phyloP scores from a whole-genome alignment of 2,329 filamentous ascomycete genomes.

The Claviceps quebecensis region DNA sequence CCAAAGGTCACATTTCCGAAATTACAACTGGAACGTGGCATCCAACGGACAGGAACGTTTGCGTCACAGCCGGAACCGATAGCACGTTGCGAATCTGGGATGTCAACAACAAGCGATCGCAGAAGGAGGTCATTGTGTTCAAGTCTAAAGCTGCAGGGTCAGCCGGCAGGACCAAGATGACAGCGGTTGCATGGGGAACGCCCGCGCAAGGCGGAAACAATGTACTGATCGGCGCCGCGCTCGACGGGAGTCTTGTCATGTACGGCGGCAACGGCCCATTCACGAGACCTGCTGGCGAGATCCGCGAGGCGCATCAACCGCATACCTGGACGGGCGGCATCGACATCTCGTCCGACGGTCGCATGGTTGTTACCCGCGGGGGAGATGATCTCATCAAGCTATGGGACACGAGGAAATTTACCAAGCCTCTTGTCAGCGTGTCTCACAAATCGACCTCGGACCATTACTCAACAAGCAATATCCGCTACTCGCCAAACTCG shows the following conservation, averaged over 20 bases:
- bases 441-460: constrained; percentile 70
- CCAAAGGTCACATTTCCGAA: constrained; percentile 90
- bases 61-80: constrained; percentile 84
- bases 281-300: constrained; percentile 65
- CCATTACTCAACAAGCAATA: constrained; percentile 73
- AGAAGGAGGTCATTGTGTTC: constrained; percentile 90
- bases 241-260: constrained; percentile 85
- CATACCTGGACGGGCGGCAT: constrained; percentile 87
- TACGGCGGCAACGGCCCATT: constrained; percentile 84
- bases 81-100: constrained; percentile 97
- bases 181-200: constrained; percentile 74
- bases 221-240: constrained; percentile 64
- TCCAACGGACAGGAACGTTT: constrained; percentile 69
- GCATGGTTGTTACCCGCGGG: constrained; percentile 79
- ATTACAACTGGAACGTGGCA: constrained; percentile 85
- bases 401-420: constrained; percentile 96
- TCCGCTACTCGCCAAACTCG: constrained; percentile 75
- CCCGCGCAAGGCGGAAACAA: constrained; percentile 64
- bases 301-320: constrained; percentile 66
- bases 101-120: constrained; percentile 74
- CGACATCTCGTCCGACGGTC: constrained; percentile 80
- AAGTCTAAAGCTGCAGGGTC: constrained; percentile 83
- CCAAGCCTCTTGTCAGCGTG: constrained; percentile 67
- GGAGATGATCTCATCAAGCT: constrained; percentile 89
- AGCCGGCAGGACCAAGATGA: constrained; percentile 87